Conservation (phyloP, 208 protist species). For the Leishmania tarentolae region DNA sequence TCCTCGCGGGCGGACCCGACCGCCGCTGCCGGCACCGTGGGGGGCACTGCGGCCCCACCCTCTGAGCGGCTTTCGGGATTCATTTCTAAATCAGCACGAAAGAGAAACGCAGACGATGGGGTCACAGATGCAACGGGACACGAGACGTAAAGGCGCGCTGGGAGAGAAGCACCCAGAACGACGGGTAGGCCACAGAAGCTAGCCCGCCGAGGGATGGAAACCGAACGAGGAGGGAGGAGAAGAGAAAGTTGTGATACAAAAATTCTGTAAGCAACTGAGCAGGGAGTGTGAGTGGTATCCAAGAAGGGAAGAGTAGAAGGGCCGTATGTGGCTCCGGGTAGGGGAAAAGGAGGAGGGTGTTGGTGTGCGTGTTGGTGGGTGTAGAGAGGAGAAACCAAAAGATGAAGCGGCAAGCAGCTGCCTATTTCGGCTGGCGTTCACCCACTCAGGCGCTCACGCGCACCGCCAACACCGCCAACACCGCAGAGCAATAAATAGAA, state of each 20-base stretch:
- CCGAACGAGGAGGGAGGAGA: background rate
- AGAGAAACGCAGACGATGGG: background rate
- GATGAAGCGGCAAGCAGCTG: background rate
- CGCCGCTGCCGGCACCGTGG: conserved; percentile 5
- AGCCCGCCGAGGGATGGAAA: background rate
- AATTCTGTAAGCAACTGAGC: background rate
- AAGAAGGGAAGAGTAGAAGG: background rate
- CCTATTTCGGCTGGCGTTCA: background rate
- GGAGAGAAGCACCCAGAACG: too few species aligned
- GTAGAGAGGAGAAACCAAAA: background rate
- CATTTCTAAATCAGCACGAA: background rate
- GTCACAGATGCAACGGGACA: background rate
- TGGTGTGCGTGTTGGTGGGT: background rate
- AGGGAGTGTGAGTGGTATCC: background rate
- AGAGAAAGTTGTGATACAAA: background rate
- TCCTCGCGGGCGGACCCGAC: conserved; percentile 48
- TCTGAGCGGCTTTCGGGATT: background rate
- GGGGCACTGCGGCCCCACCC: conserved; percentile 1
- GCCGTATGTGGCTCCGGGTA: background rate
- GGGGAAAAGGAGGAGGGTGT: background rate
- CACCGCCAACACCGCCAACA: background rate
- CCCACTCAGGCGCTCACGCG: background rate
- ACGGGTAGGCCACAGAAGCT: background rate
- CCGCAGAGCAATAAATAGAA: background rate
- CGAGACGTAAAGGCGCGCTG: background rate